These are phyloP conservation scores for Pythium grandisporangium DNA, from an alignment of 352 stramenopile genomes.

Conservation along the genomic window DNA sequence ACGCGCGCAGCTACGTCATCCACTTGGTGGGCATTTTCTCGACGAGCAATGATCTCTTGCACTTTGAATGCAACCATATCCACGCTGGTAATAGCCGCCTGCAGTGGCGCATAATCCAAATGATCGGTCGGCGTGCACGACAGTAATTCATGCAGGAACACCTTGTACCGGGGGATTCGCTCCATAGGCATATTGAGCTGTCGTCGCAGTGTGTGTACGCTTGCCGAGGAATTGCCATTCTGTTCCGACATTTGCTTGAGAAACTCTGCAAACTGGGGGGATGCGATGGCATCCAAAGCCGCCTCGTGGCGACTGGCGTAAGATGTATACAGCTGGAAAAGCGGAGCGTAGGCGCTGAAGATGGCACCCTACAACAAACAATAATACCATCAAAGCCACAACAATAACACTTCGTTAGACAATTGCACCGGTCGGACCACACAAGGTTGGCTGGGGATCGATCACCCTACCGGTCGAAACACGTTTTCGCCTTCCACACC, in stretches of 20 bases:
- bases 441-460: too few species aligned
- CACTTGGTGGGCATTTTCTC: slow-evolving; percentile 58
- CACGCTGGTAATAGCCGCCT: slow-evolving; percentile 64
- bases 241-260: slow-evolving; percentile 63
- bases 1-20: slow-evolving; percentile 51
- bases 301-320: slow-evolving; percentile 77
- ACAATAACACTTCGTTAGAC: too few species aligned
- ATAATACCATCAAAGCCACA: not conserved
- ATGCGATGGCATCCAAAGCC: slow-evolving; percentile 58
- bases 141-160: slow-evolving; percentile 74
- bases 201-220: slow-evolving; percentile 45
- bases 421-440: too few species aligned
- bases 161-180: slow-evolving; percentile 76
- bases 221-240: too few species aligned
- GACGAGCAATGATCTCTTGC: slow-evolving; percentile 66
- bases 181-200: slow-evolving; percentile 87
- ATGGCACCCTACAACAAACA: slow-evolving; percentile 51
- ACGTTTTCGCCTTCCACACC: slow-evolving; percentile 17
- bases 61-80: slow-evolving; percentile 70
- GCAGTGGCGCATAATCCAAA: slow-evolving; percentile 60
- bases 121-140: slow-evolving; percentile 55
- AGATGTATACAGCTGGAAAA: slow-evolving; percentile 81
- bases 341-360: slow-evolving; percentile 76
- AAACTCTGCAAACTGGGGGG: slow-evolving; percentile 63
- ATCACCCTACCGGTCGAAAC: slow-evolving; percentile 15